phyloP scores from a whole-genome alignment of 306 rosid genomes.

The Inga laurina region DNA sequence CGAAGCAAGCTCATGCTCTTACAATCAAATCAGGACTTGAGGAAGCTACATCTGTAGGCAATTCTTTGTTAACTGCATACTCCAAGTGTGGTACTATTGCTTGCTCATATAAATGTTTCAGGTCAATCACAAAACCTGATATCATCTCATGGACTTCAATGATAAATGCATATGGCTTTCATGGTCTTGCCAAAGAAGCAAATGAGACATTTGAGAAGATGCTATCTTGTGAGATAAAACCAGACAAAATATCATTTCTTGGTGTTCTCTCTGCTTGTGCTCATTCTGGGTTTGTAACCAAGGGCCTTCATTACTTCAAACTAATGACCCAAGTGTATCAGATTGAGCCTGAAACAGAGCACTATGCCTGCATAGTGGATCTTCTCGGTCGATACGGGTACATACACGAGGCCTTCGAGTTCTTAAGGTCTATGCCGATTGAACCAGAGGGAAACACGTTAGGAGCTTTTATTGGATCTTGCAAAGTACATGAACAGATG shows the following conservation, averaged over 20 bases:
- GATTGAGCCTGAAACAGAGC: conserved; percentile 59
- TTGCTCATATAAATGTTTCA: conserved; percentile 58
- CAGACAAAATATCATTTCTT: conserved; percentile 64
- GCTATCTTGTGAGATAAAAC: conserved; percentile 52
- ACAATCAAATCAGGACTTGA: conserved; percentile 56
- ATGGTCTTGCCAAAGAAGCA: conserved; percentile 69
- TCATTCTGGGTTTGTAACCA: conserved; percentile 58
- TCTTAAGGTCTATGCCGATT: conserved; percentile 52
- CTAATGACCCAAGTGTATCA: conserved; percentile 53
- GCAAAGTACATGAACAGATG: conserved; percentile 60
- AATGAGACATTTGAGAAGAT: conserved; percentile 60
- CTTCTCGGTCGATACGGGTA: conserved; percentile 76
- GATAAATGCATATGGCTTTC: conserved; percentile 69
- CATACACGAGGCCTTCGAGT: conserved; percentile 60
- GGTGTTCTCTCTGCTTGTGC: conserved; percentile 76
- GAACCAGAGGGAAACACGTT: conserved; percentile 52
- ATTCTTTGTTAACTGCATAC: conserved; percentile 70
- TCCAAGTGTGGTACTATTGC: conserved; percentile 69
- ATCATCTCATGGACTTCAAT: conserved; percentile 76
- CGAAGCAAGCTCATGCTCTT: conserved; percentile 57
- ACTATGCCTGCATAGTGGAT: conserved; percentile 65
- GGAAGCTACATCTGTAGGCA: conserved; percentile 50
- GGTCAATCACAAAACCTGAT: conserved; percentile 50
- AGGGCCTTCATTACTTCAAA: conserved; percentile 64
- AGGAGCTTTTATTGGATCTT: conserved; percentile 78